Evolutionary conservation across 2,329 filamentous ascomycete genomes (phyloP), one percentile per base, ranked within the genome.

Genomic region (Sclerotinia borealis): DNA sequence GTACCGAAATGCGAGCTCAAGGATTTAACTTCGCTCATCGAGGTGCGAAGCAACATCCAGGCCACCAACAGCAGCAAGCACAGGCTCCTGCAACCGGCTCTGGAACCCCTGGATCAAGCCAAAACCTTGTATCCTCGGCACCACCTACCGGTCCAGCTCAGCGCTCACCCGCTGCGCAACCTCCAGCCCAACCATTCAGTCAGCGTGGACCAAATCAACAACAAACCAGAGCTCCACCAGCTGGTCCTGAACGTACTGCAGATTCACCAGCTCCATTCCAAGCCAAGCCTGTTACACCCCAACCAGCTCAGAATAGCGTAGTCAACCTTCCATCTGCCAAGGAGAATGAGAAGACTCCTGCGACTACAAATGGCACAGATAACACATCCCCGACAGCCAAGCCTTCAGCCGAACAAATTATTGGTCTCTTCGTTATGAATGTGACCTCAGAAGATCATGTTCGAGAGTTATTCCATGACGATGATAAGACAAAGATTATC

Each of bases 11-110:
- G 95, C 88, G 92, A 67, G 95, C 95, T 27, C 95, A 99, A 74
- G 95, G 95, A 48, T 99, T 99, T 84, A 99, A 99, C 83, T 99
- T 99, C 76, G 92, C 95, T 29, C 95, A 99, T 76, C 89, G 95
- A 71, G 91, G 90, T 68, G 88, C 90, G 63, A 98, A 98, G 81
- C 87, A 90, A 74, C 81, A 81, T 67, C 75, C 76, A 76, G 65
- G 73, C 76, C 68, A 76, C 43, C 71, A 70, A 60, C 70, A 70
- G 48, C 71, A 74, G n/a, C 60, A 48, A 58, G 29, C 48, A 15
- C 66, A 74, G 36, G 69, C 73, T 52, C 71, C 75, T 56, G 64
- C 75, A n/a, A 72, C 75, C 54, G 70, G 72, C 37, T 72, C 75
- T 59, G 72, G 72, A 50, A 72, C 74, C 39, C 72, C 75, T 52